Percentiles rank a stretch among this genome's conserved stretches.
These are phyloP conservation scores for Simplicillium aogashimaense DNA, from an alignment of 2,329 filamentous ascomycete genomes.

Conservation along the genomic window DNA sequence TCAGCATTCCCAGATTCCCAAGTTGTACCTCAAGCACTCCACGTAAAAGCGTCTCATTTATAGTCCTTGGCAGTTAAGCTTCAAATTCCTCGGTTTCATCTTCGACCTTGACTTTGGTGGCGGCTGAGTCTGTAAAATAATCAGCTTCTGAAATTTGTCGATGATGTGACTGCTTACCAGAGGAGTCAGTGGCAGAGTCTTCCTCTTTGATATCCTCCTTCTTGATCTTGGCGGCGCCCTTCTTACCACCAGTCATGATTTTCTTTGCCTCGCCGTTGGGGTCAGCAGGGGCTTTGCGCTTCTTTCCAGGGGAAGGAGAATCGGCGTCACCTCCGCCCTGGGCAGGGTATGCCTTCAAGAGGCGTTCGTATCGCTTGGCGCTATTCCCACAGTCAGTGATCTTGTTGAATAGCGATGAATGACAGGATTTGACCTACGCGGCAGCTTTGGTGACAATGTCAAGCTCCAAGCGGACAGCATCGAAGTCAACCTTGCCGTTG, in stretches of 20 bases:
- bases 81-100: too few species aligned
- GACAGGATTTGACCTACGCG: constrained; percentile 43
- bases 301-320: constrained; percentile 2
- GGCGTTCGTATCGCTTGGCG: constrained; percentile 57
- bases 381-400: constrained; percentile 26
- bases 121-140: too few species aligned
- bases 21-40: too few species aligned
- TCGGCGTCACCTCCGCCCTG: constrained; percentile 1
- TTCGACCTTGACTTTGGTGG: too few species aligned
- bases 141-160: too few species aligned
- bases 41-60: too few species aligned
- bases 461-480: constrained; percentile 53
- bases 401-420: too few species aligned
- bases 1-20: too few species aligned
- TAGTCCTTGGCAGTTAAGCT: too few species aligned
- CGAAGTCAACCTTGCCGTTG: constrained; percentile 56
- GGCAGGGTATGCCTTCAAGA: constrained; percentile 36
- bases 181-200: constrained; percentile 10
- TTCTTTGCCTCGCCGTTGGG: constrained; percentile 4
- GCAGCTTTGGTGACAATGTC: constrained; percentile 55
- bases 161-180: too few species aligned
- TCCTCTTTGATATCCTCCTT: constrained; percentile 4
- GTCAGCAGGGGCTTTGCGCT: constrained; percentile 4
- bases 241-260: constrained; percentile 7
- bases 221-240: constrained; percentile 11